phyloP scores from a whole-genome alignment of 805 yeast species.

The Metschnikowia borealis region DNA sequence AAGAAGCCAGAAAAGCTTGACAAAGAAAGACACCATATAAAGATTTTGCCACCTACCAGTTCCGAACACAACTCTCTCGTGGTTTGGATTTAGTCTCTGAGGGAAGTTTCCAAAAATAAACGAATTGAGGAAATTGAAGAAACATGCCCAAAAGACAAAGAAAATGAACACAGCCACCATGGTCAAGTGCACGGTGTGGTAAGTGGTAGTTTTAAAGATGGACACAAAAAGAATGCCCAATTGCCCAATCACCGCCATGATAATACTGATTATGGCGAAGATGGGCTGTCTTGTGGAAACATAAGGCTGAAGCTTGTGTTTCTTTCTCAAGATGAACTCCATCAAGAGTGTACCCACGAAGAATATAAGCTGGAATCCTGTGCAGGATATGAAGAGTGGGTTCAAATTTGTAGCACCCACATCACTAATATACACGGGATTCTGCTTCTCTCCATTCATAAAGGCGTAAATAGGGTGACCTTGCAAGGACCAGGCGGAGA shows the following conservation, averaged over 20 bases:
- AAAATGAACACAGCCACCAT: slow-evolving; percentile 75
- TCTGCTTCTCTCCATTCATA: slow-evolving; percentile 38
- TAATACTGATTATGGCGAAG: slow-evolving; percentile 39
- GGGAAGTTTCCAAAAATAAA: slow-evolving; percentile 40
- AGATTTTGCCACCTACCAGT: slow-evolving; percentile 33
- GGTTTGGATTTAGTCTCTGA: slow-evolving; percentile 33
- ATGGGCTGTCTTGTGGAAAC: slow-evolving; percentile 39
- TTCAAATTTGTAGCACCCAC: slow-evolving; percentile 84
- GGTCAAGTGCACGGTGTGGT: slow-evolving; percentile 55
- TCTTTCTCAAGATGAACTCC: slow-evolving; percentile 60
- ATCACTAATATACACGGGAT: slow-evolving; percentile 73
- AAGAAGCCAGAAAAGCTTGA: slow-evolving; percentile 63
- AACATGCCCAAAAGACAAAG: slow-evolving; percentile 51
- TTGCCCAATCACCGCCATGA: slow-evolving; percentile 56
- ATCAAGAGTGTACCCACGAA: slow-evolving; percentile 59
- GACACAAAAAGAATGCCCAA: slow-evolving; percentile 72
- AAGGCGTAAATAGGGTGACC: slow-evolving; percentile 71
- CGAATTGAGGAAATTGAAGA: slow-evolving; percentile 34
- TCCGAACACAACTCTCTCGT: slow-evolving; percentile 40
- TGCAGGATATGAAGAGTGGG: slow-evolving; percentile 77
- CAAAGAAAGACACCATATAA: slow-evolving; percentile 45
- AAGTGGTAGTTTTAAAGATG: slow-evolving; percentile 61
- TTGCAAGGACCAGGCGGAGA: slow-evolving; percentile 73
- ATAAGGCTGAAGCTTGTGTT: slow-evolving; percentile 53
- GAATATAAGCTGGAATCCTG: slow-evolving; percentile 73